Percentiles rank a stretch among this genome's conserved stretches.
phyloP scores from a whole-genome alignment of 768 basidiomycete species.

The Suillus subluteus region DNA sequence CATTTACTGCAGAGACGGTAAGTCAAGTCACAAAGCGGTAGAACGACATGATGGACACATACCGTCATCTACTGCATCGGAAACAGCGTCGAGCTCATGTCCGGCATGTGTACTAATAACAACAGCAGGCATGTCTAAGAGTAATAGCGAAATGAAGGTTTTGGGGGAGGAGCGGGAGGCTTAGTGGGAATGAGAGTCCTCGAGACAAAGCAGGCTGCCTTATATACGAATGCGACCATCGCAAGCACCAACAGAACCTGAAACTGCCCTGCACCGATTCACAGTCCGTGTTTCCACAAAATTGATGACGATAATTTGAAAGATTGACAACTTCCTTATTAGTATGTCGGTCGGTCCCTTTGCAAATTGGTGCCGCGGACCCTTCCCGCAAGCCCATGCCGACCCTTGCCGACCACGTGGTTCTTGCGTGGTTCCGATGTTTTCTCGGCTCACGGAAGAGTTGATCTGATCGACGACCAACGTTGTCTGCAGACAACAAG shows the following conservation, averaged over 20 bases:
- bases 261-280: constrained; percentile 8
- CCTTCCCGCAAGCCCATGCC: not conserved
- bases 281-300: constrained; percentile 5
- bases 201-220: constrained; percentile 9
- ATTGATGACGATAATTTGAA: constrained; percentile 9
- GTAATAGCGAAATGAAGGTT: not conserved
- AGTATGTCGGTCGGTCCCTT: not conserved
- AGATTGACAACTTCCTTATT: constrained; percentile 2
- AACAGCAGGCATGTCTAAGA: constrained; percentile 30
- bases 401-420: not conserved
- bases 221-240: constrained; percentile 11
- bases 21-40: not conserved
- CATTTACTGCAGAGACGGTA: constrained; percentile 54
- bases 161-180: not conserved
- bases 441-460: not conserved
- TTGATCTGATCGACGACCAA: not conserved
- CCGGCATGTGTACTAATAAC: constrained; percentile 26
- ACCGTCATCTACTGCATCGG: constrained; percentile 56
- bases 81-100: constrained; percentile 43
- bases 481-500: not conserved
- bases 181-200: not conserved
- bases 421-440: not conserved
- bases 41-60: constrained; percentile 16
- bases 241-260: constrained; percentile 2
- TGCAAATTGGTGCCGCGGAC: not conserved